Conservation (phyloP, 208 protist species). For the Borovskyia barvae region DNA sequence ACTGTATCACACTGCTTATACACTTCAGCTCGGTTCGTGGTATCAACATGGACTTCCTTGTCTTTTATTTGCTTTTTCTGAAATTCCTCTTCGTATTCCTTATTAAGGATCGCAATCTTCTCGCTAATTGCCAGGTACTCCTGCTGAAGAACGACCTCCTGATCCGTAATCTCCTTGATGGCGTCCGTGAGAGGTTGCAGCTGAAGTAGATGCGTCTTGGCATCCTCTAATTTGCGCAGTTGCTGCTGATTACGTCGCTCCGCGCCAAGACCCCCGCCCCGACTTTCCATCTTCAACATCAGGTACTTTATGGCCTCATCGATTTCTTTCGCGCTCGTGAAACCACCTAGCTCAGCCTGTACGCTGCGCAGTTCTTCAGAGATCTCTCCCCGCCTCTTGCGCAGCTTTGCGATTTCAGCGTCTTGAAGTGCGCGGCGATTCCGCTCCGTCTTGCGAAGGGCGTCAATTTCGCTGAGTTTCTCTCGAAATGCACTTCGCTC, state of each 20-base stretch:
- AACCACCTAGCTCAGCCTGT: constrained; percentile 58
- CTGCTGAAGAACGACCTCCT: constrained; percentile 65
- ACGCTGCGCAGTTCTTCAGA: constrained; percentile 47
- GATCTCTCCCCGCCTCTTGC: constrained; percentile 52
- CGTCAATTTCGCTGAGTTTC: constrained; percentile 56
- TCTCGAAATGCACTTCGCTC: constrained; percentile 46
- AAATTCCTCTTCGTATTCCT: constrained; percentile 53
- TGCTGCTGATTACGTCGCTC: constrained; percentile 55
- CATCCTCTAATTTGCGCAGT: constrained; percentile 63
- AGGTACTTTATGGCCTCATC: constrained; percentile 68
- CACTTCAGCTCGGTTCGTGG: constrained; percentile 37
- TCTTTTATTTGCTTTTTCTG: constrained; percentile 53
- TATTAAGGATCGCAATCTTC: constrained; percentile 59
- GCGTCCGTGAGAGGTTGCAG: constrained; percentile 66
- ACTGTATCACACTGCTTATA: constrained; percentile 62
- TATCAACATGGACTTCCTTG: constrained; percentile 38
- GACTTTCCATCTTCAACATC: constrained; percentile 79
- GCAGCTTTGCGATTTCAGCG: constrained; percentile 54
- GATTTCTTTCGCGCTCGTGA: constrained; percentile 62
- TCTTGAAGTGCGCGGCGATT: constrained; percentile 54
- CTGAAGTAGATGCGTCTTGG: constrained; percentile 62
- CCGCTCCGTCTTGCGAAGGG: constrained; percentile 38
- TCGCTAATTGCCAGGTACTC: constrained; percentile 79
- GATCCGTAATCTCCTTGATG: constrained; percentile 58
- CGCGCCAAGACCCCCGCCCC: constrained; percentile 53